Conservation (phyloP, 83 land plant genomes). For the Diphasiastrum complanatum region DNA sequence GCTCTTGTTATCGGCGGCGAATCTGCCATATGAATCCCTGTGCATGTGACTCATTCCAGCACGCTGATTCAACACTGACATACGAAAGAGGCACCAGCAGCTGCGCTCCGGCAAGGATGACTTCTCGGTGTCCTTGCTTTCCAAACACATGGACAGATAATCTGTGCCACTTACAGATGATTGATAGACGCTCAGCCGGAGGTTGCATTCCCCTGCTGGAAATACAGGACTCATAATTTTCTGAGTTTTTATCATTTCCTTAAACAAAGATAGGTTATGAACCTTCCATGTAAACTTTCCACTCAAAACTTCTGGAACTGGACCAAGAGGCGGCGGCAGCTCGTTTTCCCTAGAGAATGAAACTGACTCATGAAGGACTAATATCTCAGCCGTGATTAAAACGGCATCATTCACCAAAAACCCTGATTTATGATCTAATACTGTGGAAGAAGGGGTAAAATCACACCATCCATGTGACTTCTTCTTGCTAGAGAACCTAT, state of each 20-base stretch:
- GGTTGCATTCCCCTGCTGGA: conserved; percentile 85
- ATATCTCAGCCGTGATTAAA: conserved; percentile 70
- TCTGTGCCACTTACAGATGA: conserved; percentile 72
- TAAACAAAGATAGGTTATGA: conserved; percentile 78
- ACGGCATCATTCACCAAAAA: conserved; percentile 50
- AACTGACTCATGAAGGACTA: conserved; percentile 63
- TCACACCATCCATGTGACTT: conserved; percentile 99
- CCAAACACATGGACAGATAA: conserved; percentile 89
- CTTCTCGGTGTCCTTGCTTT: conserved; percentile 95
- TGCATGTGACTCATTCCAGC: conserved; percentile 81
- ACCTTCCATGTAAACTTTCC: conserved; percentile 98
- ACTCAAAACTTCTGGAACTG: conserved; percentile 56
- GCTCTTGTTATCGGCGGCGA: conserved; percentile 82
- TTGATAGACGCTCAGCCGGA: conserved; percentile 90
- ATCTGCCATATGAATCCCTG: conserved; percentile 91
- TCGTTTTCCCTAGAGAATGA: conserved; percentile 55
- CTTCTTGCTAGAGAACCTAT: conserved; percentile 83
- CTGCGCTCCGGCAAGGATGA: conserved; percentile 54
- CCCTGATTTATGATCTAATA: conserved; percentile 68
- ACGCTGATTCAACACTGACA: conserved; percentile 86
- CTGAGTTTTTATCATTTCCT: conserved; percentile 96
- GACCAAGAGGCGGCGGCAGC: conserved; percentile 35
- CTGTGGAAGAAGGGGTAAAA: conserved; percentile 54
- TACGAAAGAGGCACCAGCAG: conserved; percentile 94
- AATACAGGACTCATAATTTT: conserved; percentile 97